Conservation (phyloP, 768 basidiomycete species). For the Daedalea quercina region DNA sequence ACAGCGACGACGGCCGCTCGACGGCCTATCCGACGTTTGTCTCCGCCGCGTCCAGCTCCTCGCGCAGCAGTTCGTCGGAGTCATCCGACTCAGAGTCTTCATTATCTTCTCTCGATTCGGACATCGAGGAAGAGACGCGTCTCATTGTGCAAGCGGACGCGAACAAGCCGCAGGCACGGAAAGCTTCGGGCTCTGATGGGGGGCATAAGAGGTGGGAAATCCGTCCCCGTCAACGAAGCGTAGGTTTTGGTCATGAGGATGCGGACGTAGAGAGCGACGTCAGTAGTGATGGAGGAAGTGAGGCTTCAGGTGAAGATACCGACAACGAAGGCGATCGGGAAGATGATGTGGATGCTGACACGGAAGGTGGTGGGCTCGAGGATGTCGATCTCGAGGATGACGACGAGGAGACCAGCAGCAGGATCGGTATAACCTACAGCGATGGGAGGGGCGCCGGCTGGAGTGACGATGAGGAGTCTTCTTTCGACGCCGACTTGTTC, state of each 20-base stretch:
- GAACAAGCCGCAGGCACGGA: background rate
- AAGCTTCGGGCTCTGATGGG: conserved; percentile 42
- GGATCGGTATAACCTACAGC: conserved; percentile 37
- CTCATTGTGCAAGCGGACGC: conserved; percentile 4
- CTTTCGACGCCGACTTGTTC: conserved; percentile 79
- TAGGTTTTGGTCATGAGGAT: conserved; percentile 64
- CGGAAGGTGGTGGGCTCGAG: conserved; percentile 22
- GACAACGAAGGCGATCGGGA: conserved; percentile 38
- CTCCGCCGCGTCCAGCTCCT: conserved; percentile 23
- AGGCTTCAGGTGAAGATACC: conserved; percentile 39
- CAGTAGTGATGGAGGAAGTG: conserved; percentile 35
- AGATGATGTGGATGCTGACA: conserved; percentile 22
- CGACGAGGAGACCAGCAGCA: conserved; percentile 25
- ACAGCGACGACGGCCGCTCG: conserved; percentile 20
- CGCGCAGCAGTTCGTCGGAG: conserved; percentile 21
- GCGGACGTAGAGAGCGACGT: conserved; percentile 55
- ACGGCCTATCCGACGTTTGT: conserved; percentile 26
- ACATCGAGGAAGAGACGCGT: conserved; percentile 11
- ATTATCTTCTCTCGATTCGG: conserved; percentile 14
- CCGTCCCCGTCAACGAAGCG: conserved; percentile 61
- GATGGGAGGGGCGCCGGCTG: conserved; percentile 64
- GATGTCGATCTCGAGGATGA: conserved; percentile 13
- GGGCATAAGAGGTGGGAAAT: conserved; percentile 54
- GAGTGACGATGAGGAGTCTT: conserved; percentile 71
- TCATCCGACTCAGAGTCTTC: conserved; percentile 21